Evolutionary conservation across 768 basidiomycete species (phyloP).

Genomic region (Lentinula aciculospora): DNA sequence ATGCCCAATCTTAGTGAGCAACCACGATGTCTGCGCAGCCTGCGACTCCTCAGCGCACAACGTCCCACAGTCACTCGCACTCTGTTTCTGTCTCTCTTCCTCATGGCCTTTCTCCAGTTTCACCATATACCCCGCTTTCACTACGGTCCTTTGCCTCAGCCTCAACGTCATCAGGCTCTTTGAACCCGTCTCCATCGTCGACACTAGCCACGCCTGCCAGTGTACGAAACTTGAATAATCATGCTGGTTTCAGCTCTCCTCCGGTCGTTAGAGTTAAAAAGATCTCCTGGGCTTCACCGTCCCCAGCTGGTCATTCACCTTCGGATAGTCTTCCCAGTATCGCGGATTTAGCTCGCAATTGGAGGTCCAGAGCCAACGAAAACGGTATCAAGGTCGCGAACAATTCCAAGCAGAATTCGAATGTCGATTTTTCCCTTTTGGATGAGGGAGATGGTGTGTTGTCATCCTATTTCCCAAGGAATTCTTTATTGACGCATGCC

Average conservation of each 20-base stretch:
- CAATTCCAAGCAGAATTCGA: conserved; percentile 27
- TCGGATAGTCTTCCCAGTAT: conserved; percentile 38
- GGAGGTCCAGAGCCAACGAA: conserved; percentile 67
- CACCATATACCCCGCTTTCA: conserved; percentile 68
- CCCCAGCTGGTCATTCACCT: conserved; percentile 10
- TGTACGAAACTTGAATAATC: conserved; percentile 25
- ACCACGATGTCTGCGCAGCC: conserved; percentile 24
- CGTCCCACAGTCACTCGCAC: conserved; percentile 40
- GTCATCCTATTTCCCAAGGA: conserved; percentile 13
- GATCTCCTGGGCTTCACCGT: conserved; percentile 10
- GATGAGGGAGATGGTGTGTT: conserved; percentile 39
- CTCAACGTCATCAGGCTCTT: conserved; percentile 12
- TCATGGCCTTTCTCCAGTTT: conserved; percentile 60
- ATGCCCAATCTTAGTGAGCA: background rate
- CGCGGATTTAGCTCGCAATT: conserved; percentile 60
- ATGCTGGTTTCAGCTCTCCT: conserved; percentile 26
- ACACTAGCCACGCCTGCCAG: conserved; percentile 59
- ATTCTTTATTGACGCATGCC: conserved; percentile 26
- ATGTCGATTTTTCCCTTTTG: conserved; percentile 43
- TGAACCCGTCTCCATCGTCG: conserved; percentile 40
- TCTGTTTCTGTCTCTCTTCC: conserved; percentile 35
- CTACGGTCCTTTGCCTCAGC: conserved; percentile 51
- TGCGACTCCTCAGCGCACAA: conserved; percentile 61
- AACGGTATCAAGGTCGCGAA: conserved; percentile 65
- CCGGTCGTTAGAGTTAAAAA: conserved; percentile 16